Evolutionary conservation across 148 eudicot genomes (phyloP).

Genomic region (Rhododendron kiyosumense): DNA sequence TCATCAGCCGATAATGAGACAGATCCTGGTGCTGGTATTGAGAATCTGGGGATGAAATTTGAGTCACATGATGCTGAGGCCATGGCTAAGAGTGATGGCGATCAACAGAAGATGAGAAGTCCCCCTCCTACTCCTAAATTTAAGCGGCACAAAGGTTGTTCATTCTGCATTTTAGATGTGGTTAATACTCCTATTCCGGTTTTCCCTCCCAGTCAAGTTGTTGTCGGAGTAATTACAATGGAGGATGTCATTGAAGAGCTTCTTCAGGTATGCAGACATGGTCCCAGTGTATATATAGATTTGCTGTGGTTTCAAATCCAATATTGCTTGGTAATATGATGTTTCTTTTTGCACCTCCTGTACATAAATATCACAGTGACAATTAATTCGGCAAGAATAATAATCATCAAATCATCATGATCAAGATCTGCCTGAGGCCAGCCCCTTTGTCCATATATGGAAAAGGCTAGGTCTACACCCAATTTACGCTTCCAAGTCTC

Average conservation of each 20-base stretch:
- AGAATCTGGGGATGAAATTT: slow-evolving; percentile 22
- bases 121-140: slow-evolving; percentile 60
- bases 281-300: neutral
- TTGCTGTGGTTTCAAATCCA: neutral
- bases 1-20: slow-evolving; percentile 21
- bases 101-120: slow-evolving; percentile 44
- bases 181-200: slow-evolving; percentile 73
- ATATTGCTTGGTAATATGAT: neutral
- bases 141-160: slow-evolving; percentile 85
- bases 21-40: slow-evolving; percentile 18
- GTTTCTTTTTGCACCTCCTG: neutral
- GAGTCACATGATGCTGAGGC: slow-evolving; percentile 26
- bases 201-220: slow-evolving; percentile 60
- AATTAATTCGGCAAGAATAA: neutral
- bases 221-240: slow-evolving; percentile 88
- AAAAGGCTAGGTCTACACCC: neutral
- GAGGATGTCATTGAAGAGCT: slow-evolving; percentile 98
- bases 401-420: neutral
- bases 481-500: neutral
- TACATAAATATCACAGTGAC: neutral
- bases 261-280: slow-evolving; percentile 58
- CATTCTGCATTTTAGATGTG: slow-evolving; percentile 83
- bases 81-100: slow-evolving; percentile 31
- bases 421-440: neutral
- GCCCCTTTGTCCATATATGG: neutral